A percentile compares a stretch with the other conserved stretches of the same genome.
phyloP scores from a whole-genome alignment of 1,284 basidiomycete genomes.

The Macrocystidia cucumis region DNA sequence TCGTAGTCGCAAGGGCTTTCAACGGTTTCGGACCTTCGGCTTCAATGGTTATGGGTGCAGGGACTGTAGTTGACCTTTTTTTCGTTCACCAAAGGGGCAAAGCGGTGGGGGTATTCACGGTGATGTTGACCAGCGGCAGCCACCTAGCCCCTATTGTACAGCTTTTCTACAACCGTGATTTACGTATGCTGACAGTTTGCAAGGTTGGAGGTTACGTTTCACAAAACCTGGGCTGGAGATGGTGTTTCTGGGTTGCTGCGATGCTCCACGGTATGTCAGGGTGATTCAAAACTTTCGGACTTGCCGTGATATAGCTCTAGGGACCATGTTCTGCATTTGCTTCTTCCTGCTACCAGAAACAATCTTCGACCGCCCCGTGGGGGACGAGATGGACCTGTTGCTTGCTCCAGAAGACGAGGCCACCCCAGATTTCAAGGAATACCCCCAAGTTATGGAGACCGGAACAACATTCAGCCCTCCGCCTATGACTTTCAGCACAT shows the following conservation, averaged over 20 bases:
- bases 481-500: conserved; percentile 15
- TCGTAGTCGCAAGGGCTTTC: conserved; percentile 23
- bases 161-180: background rate
- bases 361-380: conserved; percentile 19
- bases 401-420: conserved; percentile 8
- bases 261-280: conserved; percentile 20
- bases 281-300: background rate
- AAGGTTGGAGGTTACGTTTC: conserved; percentile 28
- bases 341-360: conserved; percentile 24
- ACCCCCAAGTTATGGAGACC: conserved; percentile 8
- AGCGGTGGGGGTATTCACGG: conserved; percentile 26
- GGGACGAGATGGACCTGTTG: too few species aligned
- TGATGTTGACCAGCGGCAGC: conserved; percentile 26
- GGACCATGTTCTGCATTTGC: conserved; percentile 19
- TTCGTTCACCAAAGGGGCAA: conserved; percentile 26
- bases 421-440: conserved; percentile 1
- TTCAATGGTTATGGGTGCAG: conserved; percentile 25
- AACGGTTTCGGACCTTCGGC: conserved; percentile 26
- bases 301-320: conserved; percentile 8
- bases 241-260: conserved; percentile 26
- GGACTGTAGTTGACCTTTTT: conserved; percentile 27
- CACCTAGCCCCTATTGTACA: conserved; percentile 27
- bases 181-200: background rate
- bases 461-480: conserved; percentile 17
- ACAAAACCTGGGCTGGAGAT: conserved; percentile 22